A percentile compares a stretch with the other conserved stretches of the same genome.
phyloP scores from a whole-genome alignment of 257 asterid species.

The Nicotiana paniculata region DNA sequence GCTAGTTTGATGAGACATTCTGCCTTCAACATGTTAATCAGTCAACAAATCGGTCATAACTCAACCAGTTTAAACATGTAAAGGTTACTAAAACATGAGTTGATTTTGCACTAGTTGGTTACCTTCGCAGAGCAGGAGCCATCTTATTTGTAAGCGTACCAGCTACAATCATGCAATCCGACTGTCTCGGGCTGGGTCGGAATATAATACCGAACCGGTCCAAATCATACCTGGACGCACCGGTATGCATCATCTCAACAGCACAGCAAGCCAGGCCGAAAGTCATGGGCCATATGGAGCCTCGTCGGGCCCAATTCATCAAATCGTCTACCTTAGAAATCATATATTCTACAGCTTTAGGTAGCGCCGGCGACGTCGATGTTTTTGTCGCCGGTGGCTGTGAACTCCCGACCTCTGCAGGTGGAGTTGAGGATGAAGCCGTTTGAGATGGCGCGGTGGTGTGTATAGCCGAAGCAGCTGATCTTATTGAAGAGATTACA shows the following conservation, averaged over 20 bases:
- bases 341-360: slow-evolving; percentile 83
- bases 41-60: no score
- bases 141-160: slow-evolving; percentile 83
- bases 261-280: slow-evolving; percentile 95
- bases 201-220: slow-evolving; percentile 89
- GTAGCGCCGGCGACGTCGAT: slow-evolving; percentile 51
- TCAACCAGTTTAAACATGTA: no score
- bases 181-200: slow-evolving; percentile 94
- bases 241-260: slow-evolving; percentile 97
- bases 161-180: slow-evolving; percentile 89
- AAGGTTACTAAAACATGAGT: no score
- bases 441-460: slow-evolving; percentile 58
- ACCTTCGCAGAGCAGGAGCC: slow-evolving; percentile 98
- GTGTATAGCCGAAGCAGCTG: slow-evolving; percentile 53
- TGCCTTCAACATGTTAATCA: no score
- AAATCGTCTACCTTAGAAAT: slow-evolving; percentile 89
- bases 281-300: slow-evolving; percentile 99
- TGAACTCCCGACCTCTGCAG: slow-evolving; percentile 42
- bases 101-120: background rate
- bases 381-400: slow-evolving; percentile 58
- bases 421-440: slow-evolving; percentile 50
- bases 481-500: no score
- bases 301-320: slow-evolving; percentile 91
- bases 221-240: slow-evolving; percentile 90
- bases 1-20: no score